Evolutionary conservation across 768 basidiomycete genomes (phyloP), one percentile per base, ranked within the genome.

Genomic region (Pleurotus tuber-regium): DNA sequence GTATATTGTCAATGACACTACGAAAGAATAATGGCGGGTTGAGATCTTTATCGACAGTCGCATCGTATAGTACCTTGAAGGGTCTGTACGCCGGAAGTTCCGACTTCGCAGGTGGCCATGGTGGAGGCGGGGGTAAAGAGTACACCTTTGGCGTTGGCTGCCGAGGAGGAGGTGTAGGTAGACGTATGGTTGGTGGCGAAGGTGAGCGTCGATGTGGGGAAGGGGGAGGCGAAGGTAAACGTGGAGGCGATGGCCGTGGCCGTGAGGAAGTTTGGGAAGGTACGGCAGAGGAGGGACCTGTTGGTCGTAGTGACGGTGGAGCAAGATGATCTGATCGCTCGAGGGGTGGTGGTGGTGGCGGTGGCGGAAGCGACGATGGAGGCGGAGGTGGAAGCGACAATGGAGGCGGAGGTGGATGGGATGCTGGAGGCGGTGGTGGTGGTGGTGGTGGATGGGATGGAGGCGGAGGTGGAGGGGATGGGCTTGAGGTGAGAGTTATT

Each of bases 51-150:
- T 87, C 85, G 21, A 77, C 59, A 2, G 69, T 53, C 25, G 82
- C 78, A 61, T 91, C 87, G 61, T 76, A 89, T 5, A 88, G 64
- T 7, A 89, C 72, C 59, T 80, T 85, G 67, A 77, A 86, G 19
- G 78, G 61, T 53, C 71, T 75, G 35, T 30, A 21, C 6, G 66
- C 54, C 1, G 81, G 75, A 54, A 74, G 79, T 53, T 73, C 77
- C 9, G 73, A 70, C 2, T 66, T 71, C 8, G 76, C 72, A 1
- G 86, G 82, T 0, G 87, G 84, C 83, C 84, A 88, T 10, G 54
- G 33, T 14, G 44, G 54, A 23, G 40, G 56, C 12, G 49, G 51
- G 9, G 58, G 57, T 11, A 48, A 51, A n/a, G 55, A 51, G 35
- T 56, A 54, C 16, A 39, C 31, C 38, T 29, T 35, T 14, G 55